These are phyloP conservation scores for Wickerhamiella infanticola DNA, from an alignment of 1,139 yeast genomes.

Conservation along the genomic window DNA sequence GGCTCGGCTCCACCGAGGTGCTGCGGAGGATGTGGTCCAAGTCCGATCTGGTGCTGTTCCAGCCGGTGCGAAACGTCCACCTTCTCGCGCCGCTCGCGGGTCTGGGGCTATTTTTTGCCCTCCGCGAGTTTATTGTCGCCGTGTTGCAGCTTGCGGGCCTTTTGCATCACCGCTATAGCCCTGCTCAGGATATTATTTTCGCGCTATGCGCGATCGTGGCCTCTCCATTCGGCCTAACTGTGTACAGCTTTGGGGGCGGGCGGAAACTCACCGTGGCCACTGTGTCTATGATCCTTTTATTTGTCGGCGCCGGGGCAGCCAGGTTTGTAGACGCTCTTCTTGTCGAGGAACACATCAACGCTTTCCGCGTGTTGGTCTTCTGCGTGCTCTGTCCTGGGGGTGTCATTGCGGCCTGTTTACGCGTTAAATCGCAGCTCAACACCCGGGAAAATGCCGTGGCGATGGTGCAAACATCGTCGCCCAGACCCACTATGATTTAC, in stretches of 20 bases:
- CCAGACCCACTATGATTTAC: background rate
- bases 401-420: background rate
- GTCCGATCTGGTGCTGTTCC: slow-evolving; percentile 13
- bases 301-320: background rate
- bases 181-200: slow-evolving; percentile 7
- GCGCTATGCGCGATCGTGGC: slow-evolving; percentile 10
- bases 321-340: background rate
- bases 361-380: background rate
- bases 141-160: slow-evolving; percentile 12
- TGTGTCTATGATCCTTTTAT: background rate
- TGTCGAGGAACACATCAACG: background rate
- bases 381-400: background rate
- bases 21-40: slow-evolving; percentile 17
- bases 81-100: background rate
- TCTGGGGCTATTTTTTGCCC: background rate
- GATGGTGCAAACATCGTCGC: background rate
- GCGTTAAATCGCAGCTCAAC: background rate
- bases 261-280: background rate
- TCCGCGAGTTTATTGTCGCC: slow-evolving; percentile 10
- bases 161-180: slow-evolving; percentile 4
- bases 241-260: slow-evolving; percentile 6
- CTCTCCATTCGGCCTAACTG: slow-evolving; percentile 6
- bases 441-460: background rate
- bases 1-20: slow-evolving; percentile 13
- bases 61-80: slow-evolving; percentile 12